A percentile compares a stretch with the other conserved stretches of the same genome.
These are phyloP conservation scores for Stephania japonica DNA, from an alignment of 164 flowering plant genomes.

Conservation along the genomic window DNA sequence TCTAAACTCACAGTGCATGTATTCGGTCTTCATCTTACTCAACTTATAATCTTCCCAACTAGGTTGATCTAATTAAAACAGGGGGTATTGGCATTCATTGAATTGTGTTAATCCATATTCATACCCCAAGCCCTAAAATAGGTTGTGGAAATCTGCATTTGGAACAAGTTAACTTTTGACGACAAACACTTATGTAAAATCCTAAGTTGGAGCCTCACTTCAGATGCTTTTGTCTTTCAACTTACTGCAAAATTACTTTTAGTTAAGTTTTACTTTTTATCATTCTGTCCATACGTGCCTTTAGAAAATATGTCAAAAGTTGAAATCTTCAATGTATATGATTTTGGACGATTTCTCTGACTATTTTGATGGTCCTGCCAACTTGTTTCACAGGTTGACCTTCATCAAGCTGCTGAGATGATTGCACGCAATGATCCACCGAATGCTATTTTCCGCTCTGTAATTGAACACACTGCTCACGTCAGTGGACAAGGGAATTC, in stretches of 20 bases:
- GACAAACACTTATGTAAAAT: not conserved
- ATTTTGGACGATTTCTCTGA: not conserved
- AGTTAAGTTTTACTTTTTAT: not conserved
- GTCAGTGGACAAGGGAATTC: constrained; percentile 21
- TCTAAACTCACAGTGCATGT: too few relatives aligned
- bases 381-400: constrained; percentile 31
- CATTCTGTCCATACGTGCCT: not conserved
- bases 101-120: too few relatives aligned
- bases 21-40: too few relatives aligned
- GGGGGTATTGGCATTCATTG: too few relatives aligned
- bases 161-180: not conserved
- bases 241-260: not conserved
- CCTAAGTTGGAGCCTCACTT: not conserved
- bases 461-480: constrained; percentile 43
- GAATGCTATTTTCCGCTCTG: constrained; percentile 43
- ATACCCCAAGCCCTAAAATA: too few relatives aligned
- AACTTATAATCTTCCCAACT: too few relatives aligned
- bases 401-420: constrained; percentile 34
- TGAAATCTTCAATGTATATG: not conserved
- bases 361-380: not conserved
- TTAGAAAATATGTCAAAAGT: not conserved
- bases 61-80: too few relatives aligned
- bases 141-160: not conserved
- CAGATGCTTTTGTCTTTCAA: too few relatives aligned
- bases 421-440: constrained; percentile 48